Evolutionary conservation across 164 flowering plant genomes (phyloP).

Genomic region (Macadamia integrifolia): DNA sequence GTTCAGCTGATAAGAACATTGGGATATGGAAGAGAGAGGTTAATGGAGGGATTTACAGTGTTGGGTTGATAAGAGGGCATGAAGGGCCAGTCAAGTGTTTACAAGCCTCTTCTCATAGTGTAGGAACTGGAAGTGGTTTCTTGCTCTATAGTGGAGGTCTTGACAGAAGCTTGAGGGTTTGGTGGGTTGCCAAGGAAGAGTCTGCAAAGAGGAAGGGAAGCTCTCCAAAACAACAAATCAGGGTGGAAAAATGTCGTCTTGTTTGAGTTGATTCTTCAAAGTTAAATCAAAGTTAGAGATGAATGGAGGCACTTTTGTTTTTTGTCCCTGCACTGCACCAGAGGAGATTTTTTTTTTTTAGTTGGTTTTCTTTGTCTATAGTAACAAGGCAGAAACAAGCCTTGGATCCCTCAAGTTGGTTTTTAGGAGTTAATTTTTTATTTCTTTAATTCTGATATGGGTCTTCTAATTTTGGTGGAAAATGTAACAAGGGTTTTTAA

Average conservation of each 20-base stretch:
- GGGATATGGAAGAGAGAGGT: slow-evolving; percentile 71
- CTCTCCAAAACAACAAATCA: not conserved
- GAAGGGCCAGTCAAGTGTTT: slow-evolving; percentile 91
- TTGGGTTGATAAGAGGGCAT: slow-evolving; percentile 65
- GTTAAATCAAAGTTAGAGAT: not conserved
- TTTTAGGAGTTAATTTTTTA: not conserved
- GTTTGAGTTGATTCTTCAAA: not conserved
- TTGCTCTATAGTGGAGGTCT: slow-evolving; percentile 93
- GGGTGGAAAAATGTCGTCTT: not conserved
- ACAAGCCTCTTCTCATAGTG: slow-evolving; percentile 53
- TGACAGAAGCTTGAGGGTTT: slow-evolving; percentile 82
- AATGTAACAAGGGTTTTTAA: slow-evolving; percentile 14
- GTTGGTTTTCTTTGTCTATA: not conserved
- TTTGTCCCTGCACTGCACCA: slow-evolving; percentile 23
- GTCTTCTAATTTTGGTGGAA: slow-evolving; percentile 2
- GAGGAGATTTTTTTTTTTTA: not conserved
- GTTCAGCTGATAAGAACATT: slow-evolving; percentile 86
- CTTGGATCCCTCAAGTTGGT: not conserved
- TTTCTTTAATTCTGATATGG: slow-evolving; percentile 1
- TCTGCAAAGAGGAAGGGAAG: slow-evolving; percentile 8
- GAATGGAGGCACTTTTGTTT: slow-evolving; percentile 20
- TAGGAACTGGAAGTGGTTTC: slow-evolving; percentile 85
- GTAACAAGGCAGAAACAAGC: no score
- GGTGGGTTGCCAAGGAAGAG: slow-evolving; percentile 78
- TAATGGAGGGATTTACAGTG: slow-evolving; percentile 34